A percentile compares a stretch with the other conserved stretches of the same genome.
These are phyloP conservation scores for Kodamaea lidongshanica DNA, from an alignment of 805 yeast species.

Conservation along the genomic window DNA sequence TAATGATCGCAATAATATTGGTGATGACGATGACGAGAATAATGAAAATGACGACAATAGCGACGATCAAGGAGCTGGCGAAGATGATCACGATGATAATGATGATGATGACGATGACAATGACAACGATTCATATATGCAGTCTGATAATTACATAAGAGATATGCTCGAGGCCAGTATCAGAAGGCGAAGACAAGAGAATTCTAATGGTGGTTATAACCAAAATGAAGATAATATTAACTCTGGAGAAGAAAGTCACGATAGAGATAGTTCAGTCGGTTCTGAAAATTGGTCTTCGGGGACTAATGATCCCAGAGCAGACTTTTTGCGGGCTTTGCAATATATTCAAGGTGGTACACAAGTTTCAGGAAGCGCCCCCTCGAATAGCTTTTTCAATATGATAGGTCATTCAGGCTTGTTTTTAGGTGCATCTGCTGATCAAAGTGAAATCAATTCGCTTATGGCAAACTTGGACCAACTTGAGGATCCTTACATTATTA, in stretches of 20 bases:
- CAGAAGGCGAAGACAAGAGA: conserved; percentile 8
- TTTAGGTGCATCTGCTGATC: conserved; percentile 6
- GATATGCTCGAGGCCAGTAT: conserved; percentile 7
- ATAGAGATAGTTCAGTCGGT: conserved; percentile 12
- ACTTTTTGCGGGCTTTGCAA: conserved; percentile 24
- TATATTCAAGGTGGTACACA: conserved; percentile 12
- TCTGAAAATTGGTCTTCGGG: conserved; percentile 9
- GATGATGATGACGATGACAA: conserved; percentile 7
- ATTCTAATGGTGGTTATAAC: conserved; percentile 6
- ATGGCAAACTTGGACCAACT: conserved; percentile 35
- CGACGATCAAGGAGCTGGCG: conserved; percentile 8
- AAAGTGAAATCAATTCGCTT: conserved; percentile 27
- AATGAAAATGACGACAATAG: conserved; percentile 3
- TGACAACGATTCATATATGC: conserved; percentile 8
- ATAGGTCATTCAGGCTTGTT: conserved; percentile 5
- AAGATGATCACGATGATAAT: conserved; percentile 5
- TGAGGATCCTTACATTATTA: conserved; percentile 54
- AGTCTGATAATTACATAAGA: conserved; percentile 8
- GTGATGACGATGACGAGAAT: too few species aligned
- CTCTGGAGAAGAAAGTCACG: conserved; percentile 10
- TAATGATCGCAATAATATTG: too few species aligned
- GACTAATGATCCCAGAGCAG: conserved; percentile 17
- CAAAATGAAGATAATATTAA: conserved; percentile 6
- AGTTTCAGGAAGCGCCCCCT: too few species aligned
- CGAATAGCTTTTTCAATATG: conserved; percentile 4